Conservation (phyloP, 75 land plant species). For the Pinus tabuliformis region DNA sequence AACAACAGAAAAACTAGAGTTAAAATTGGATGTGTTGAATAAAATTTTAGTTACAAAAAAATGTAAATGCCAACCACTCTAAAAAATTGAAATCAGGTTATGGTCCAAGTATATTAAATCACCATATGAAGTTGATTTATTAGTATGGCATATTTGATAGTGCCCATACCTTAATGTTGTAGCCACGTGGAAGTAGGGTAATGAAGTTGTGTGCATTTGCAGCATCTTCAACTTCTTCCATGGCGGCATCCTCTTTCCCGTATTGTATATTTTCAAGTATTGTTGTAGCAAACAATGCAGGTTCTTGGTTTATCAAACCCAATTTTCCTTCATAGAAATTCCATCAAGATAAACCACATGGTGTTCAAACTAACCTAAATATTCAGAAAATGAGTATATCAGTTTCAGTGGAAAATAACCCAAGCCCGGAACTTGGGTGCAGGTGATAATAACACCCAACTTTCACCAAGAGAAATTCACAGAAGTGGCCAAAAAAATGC, state of each 20-base stretch:
- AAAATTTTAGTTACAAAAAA: background rate
- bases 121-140: too few relatives aligned
- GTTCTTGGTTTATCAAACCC: slow-evolving; percentile 95
- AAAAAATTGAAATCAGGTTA: background rate
- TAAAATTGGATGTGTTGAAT: background rate
- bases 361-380: too few relatives aligned
- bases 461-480: too few relatives aligned
- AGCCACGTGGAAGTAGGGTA: slow-evolving; percentile 69
- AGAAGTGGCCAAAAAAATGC: too few relatives aligned
- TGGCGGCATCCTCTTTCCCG: slow-evolving; percentile 81
- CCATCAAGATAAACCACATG: too few relatives aligned
- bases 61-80: background rate
- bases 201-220: slow-evolving; percentile 87
- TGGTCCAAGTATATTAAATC: background rate
- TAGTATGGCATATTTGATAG: background rate
- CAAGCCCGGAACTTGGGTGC: too few relatives aligned
- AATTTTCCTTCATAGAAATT: slow-evolving; percentile 26
- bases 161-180: slow-evolving; percentile 64
- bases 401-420: too few relatives aligned
- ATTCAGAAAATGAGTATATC: too few relatives aligned
- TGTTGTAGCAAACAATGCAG: slow-evolving; percentile 87
- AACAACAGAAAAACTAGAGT: background rate
- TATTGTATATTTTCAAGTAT: slow-evolving; percentile 87
- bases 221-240: slow-evolving; percentile 78
- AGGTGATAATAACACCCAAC: too few relatives aligned